phyloP scores from a whole-genome alignment of 805 yeast species.

The Ogataea kodamae region DNA sequence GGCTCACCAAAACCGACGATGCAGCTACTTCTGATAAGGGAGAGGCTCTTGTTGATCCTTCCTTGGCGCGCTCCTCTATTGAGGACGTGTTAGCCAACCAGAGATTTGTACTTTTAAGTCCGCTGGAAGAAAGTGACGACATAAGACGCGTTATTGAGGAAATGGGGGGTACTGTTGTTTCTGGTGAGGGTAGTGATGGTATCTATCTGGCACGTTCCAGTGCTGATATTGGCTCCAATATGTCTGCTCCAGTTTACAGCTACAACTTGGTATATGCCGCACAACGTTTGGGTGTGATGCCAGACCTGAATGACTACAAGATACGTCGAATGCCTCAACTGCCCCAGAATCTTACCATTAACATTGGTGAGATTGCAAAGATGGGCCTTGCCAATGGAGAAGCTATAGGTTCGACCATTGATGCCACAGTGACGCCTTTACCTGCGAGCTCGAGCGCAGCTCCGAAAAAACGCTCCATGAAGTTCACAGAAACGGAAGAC shows the following conservation, averaged over 20 bases:
- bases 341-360: constrained; percentile 23
- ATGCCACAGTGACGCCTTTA: constrained; percentile 4
- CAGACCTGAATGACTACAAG: constrained; percentile 20
- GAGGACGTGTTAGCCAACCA: constrained; percentile 14
- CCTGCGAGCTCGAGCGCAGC: constrained; percentile 6
- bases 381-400: constrained; percentile 5
- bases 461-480: constrained; percentile 39
- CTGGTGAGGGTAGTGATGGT: constrained; percentile 7
- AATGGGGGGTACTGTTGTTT: constrained; percentile 25
- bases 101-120: constrained; percentile 20
- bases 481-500: constrained; percentile 65
- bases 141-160: constrained; percentile 19
- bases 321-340: constrained; percentile 23
- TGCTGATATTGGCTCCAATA: constrained; percentile 14
- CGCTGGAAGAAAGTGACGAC: constrained; percentile 13
- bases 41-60: constrained; percentile 13
- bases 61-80: constrained; percentile 6
- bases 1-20: constrained; percentile 5
- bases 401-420: constrained; percentile 3
- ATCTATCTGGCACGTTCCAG: constrained; percentile 21
- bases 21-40: constrained; percentile 4
- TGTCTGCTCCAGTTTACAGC: constrained; percentile 20
- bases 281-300: constrained; percentile 16
- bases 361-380: constrained; percentile 24
- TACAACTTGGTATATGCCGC: constrained; percentile 25